A percentile compares a stretch with the other conserved stretches of the same genome.
These are phyloP conservation scores for Fusarium tuaranense DNA, from an alignment of 2,329 filamentous ascomycete genomes.

Conservation along the genomic window DNA sequence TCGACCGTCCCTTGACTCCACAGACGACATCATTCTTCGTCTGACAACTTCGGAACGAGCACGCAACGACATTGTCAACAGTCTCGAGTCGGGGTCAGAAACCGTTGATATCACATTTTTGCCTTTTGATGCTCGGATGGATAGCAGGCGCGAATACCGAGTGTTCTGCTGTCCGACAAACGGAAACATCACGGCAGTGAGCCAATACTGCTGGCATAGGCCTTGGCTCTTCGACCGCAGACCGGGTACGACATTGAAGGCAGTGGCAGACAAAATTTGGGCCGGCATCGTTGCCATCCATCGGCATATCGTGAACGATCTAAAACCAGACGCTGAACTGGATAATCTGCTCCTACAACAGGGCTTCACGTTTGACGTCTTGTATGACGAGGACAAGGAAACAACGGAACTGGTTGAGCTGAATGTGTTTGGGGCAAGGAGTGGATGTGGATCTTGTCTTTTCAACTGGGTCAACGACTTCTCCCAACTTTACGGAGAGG, in stretches of 20 bases:
- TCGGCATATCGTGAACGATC: conserved; percentile 8
- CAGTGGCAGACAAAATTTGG: conserved; percentile 27
- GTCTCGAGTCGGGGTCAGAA: conserved; percentile 26
- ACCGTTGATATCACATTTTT: conserved; percentile 53
- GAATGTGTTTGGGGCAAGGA: conserved; percentile 58
- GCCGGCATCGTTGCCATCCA: conserved; percentile 15
- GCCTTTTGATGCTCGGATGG: conserved; percentile 56
- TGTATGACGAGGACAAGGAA: conserved; percentile 47
- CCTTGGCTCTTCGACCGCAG: conserved; percentile 45
- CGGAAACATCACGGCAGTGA: conserved; percentile 51
- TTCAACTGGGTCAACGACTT: conserved; percentile 56
- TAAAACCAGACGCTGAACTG: conserved; percentile 21
- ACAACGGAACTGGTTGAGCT: conserved; percentile 54
- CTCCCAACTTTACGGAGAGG: conserved; percentile 12
- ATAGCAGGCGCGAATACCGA: conserved; percentile 53
- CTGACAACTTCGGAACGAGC: conserved; percentile 54
- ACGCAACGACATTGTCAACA: conserved; percentile 48
- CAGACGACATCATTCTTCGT: conserved; percentile 50
- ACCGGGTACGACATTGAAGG: conserved; percentile 13
- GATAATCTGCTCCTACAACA: conserved; percentile 49
- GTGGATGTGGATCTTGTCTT: conserved; percentile 58
- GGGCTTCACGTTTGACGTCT: conserved; percentile 58
- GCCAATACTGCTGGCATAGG: conserved; percentile 56
- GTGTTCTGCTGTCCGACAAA: conserved; percentile 55
- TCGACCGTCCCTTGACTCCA: conserved; percentile 42